Evolutionary conservation across 345 rosid genomes (phyloP).

Genomic region (Melastoma malabathricum): DNA sequence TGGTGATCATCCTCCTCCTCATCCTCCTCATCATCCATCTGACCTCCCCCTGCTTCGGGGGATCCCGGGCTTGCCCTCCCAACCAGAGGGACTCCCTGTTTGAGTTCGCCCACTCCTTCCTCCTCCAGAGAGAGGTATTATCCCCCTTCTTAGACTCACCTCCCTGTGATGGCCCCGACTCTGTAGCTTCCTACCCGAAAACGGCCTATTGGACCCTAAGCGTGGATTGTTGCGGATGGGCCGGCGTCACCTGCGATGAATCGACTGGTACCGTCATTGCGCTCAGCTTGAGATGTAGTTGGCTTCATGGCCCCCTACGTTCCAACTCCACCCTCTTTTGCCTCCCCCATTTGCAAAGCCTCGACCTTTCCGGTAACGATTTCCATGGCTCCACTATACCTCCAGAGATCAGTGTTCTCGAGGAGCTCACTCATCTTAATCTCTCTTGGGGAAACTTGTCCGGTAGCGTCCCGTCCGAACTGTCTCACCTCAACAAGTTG

Average conservation of each 20-base stretch:
- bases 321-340: conserved; percentile 2
- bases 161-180: no score
- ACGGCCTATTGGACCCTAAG: neutral
- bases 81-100: no score
- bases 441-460: neutral
- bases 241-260: neutral
- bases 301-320: neutral
- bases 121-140: no score
- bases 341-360: neutral
- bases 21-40: no score
- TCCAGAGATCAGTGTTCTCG: neutral
- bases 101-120: no score
- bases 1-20: no score
- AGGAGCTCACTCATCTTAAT: conserved; percentile 4
- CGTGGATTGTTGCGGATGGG: conserved; percentile 6
- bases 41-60: no score
- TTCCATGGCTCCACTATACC: neutral
- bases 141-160: no score
- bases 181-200: neutral
- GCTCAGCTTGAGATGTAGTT: conserved; percentile 5
- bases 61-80: no score
- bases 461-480: neutral
- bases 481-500: conserved; percentile 8
- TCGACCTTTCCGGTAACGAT: neutral
- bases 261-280: neutral